A percentile compares a stretch with the other conserved stretches of the same genome.
Evolutionary conservation across 768 basidiomycete species (phyloP).

Genomic region (Ramaria rubella): DNA sequence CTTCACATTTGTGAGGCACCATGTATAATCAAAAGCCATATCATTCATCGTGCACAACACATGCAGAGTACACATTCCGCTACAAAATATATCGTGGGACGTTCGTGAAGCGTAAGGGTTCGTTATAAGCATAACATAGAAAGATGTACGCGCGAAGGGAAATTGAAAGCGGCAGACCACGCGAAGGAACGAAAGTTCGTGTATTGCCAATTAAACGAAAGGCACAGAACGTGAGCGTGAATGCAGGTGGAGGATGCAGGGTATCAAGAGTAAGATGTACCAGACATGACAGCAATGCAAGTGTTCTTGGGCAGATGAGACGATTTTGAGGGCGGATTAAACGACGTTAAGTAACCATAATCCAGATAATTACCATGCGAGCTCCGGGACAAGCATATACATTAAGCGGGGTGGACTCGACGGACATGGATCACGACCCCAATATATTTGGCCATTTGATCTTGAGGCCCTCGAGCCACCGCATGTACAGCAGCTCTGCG

Average conservation of each 20-base stretch:
- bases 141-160: not conserved
- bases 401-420: not conserved
- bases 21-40: not conserved
- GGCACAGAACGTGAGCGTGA: too few species aligned
- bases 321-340: not conserved
- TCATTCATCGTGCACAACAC: not conserved
- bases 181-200: too few species aligned
- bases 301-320: not conserved
- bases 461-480: constrained; percentile 90
- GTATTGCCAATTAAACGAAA: too few species aligned
- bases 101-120: not conserved
- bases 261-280: too few species aligned
- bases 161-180: too few species aligned
- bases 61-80: not conserved
- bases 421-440: not conserved
- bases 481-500: constrained; percentile 92
- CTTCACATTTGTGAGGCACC: not conserved
- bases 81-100: not conserved
- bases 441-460: constrained; percentile 69
- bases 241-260: not conserved
- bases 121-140: not conserved
- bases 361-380: not conserved
- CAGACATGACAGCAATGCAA: too few species aligned
- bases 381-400: not conserved
- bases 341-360: not conserved